A percentile compares a stretch with the other conserved stretches of the same genome.
Evolutionary conservation across 306 rosid genomes (phyloP).

Genomic region (Prunus kanzakura): DNA sequence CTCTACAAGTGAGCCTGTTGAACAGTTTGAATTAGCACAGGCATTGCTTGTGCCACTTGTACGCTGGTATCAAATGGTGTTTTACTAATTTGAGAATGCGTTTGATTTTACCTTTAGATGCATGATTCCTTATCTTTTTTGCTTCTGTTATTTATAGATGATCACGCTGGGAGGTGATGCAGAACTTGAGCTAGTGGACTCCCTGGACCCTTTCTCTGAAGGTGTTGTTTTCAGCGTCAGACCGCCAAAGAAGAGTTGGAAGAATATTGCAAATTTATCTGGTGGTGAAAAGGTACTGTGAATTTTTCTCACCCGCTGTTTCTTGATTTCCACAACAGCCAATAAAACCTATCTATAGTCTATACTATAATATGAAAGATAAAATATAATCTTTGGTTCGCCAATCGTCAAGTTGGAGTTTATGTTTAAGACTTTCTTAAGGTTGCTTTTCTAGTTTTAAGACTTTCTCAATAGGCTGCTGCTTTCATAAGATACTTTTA

Average conservation of each 20-base stretch:
- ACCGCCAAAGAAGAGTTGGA: constrained; percentile 99
- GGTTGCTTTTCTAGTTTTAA: no score
- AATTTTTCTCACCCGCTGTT: background rate
- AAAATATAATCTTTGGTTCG: background rate
- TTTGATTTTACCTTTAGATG: background rate
- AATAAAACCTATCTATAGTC: constrained; percentile 1
- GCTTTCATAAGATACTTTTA: no score
- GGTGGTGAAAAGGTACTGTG: constrained; percentile 91
- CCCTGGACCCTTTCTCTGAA: constrained; percentile 97
- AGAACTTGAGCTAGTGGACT: constrained; percentile 94
- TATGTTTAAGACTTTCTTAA: no score
- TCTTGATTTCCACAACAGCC: background rate
- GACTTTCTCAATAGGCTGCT: no score
- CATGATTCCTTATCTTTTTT: background rate
- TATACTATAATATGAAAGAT: constrained; percentile 7
- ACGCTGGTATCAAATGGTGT: background rate
- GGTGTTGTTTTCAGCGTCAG: constrained; percentile 98
- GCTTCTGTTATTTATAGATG: constrained; percentile 47
- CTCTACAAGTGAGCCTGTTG: background rate
- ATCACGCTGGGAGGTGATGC: constrained; percentile 99
- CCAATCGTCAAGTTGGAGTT: no score
- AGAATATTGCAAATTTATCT: constrained; percentile 93
- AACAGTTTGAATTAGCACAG: background rate
- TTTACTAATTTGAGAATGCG: background rate
- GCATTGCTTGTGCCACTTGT: background rate